A percentile compares a stretch with the other conserved stretches of the same genome.
These are phyloP conservation scores for Serendipita sp. DNA, from an alignment of 768 basidiomycete species.

Conservation along the genomic window DNA sequence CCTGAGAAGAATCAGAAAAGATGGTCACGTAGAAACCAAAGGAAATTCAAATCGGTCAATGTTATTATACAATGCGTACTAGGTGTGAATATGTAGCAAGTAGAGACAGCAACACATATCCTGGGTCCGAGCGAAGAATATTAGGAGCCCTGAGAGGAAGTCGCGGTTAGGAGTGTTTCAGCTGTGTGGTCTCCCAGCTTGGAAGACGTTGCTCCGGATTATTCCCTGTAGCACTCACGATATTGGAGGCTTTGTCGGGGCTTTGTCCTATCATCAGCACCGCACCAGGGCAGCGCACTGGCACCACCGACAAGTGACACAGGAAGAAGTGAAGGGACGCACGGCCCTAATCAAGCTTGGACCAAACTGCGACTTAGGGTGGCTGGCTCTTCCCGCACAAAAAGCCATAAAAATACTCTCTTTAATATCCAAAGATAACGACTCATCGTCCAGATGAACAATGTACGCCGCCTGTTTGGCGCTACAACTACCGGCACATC, in stretches of 20 bases:
- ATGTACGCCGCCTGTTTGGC: background rate
- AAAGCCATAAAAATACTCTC: background rate
- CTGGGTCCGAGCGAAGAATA: too few species aligned
- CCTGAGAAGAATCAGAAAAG: too few species aligned
- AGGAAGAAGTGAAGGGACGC: background rate
- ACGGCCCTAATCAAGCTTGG: background rate
- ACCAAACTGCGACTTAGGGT: constrained; percentile 1
- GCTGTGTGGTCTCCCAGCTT: background rate
- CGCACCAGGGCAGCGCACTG: background rate
- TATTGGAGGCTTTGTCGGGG: too few species aligned
- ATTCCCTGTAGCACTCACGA: too few species aligned
- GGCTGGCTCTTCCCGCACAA: constrained; percentile 1
- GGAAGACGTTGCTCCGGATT: background rate
- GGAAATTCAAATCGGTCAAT: too few species aligned
- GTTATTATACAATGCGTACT: too few species aligned
- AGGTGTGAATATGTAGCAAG: too few species aligned
- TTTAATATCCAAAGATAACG: background rate
- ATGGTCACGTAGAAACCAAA: too few species aligned
- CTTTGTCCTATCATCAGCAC: background rate
- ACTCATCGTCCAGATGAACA: background rate
- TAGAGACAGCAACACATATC: too few species aligned
- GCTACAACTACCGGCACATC: background rate
- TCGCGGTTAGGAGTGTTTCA: background rate
- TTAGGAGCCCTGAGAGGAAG: too few species aligned
- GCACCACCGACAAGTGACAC: background rate